These are phyloP conservation scores for Hirsutella minnesotensis DNA, from an alignment of 2,329 filamentous ascomycete species.

Conservation along the genomic window DNA sequence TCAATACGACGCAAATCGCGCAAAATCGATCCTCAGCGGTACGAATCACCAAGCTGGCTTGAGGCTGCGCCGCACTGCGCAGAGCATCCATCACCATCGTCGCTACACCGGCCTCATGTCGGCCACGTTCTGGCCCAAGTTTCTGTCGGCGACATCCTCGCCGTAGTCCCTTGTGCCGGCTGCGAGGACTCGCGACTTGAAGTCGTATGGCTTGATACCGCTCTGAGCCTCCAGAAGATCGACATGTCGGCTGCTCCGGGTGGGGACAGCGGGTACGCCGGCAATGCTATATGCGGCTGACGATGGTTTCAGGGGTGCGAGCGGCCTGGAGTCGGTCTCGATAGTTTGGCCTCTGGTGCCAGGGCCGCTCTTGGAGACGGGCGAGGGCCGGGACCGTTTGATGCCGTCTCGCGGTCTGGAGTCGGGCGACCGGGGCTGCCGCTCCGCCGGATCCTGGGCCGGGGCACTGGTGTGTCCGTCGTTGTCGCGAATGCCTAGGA, in stretches of 20 bases:
- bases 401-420: not conserved
- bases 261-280: not conserved
- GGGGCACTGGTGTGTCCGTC: not conserved
- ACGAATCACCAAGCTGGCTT: too few relatives aligned
- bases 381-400: not conserved
- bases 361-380: not conserved
- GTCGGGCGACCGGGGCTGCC: not conserved
- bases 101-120: too few relatives aligned
- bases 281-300: not conserved
- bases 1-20: too few relatives aligned
- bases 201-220: slow-evolving; percentile 32
- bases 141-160: slow-evolving; percentile 50
- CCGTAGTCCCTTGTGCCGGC: slow-evolving; percentile 39
- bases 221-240: slow-evolving; percentile 14
- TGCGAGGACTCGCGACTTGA: slow-evolving; percentile 32
- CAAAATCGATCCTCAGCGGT: too few relatives aligned
- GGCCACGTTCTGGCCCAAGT: slow-evolving; percentile 27
- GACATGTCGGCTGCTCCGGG: not conserved
- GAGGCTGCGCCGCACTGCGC: too few relatives aligned
- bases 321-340: not conserved
- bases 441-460: not conserved
- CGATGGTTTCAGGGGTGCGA: not conserved
- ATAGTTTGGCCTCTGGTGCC: not conserved
- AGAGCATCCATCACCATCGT: too few relatives aligned
- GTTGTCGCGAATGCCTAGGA: not conserved